phyloP scores from a whole-genome alignment of 352 stramenopile genomes.

The Pythium brachiatum region DNA sequence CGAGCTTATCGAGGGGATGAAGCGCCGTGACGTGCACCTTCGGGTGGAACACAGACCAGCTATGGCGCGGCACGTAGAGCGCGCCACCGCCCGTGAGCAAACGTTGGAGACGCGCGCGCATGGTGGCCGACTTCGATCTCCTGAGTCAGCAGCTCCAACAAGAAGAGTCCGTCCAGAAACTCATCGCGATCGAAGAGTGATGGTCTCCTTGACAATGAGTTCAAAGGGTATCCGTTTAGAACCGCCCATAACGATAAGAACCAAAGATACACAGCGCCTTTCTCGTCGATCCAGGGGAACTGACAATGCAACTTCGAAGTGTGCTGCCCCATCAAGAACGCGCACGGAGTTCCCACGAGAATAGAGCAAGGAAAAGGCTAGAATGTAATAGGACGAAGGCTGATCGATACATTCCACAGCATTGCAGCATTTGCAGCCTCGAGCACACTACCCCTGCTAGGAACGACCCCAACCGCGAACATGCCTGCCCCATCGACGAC shows the following conservation, averaged over 20 bases:
- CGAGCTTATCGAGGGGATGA: slow-evolving; percentile 36
- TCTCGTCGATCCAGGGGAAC: background rate
- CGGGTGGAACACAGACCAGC: slow-evolving; percentile 52
- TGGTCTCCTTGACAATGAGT: background rate
- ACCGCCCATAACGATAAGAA: background rate
- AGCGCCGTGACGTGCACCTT: slow-evolving; percentile 24
- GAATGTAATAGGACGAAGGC: too few relatives aligned
- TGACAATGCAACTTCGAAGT: background rate
- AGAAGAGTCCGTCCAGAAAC: background rate
- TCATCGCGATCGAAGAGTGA: background rate
- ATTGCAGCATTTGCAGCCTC: background rate
- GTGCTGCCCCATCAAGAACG: background rate
- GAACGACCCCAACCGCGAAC: background rate
- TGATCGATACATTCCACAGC: background rate
- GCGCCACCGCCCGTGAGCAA: slow-evolving; percentile 9
- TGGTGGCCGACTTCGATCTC: slow-evolving; percentile 6
- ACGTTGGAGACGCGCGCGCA: slow-evolving; percentile 33
- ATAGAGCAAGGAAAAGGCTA: too few relatives aligned
- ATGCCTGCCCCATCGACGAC: background rate
- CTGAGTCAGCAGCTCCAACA: background rate
- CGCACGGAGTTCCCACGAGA: background rate
- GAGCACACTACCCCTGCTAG: background rate
- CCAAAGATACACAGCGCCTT: background rate
- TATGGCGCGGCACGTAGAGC: slow-evolving; percentile 32
- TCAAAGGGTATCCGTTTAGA: background rate